Base-by-base conservation (phyloP, 768 basidiomycete species). In the Leccinum broughii region DNA sequence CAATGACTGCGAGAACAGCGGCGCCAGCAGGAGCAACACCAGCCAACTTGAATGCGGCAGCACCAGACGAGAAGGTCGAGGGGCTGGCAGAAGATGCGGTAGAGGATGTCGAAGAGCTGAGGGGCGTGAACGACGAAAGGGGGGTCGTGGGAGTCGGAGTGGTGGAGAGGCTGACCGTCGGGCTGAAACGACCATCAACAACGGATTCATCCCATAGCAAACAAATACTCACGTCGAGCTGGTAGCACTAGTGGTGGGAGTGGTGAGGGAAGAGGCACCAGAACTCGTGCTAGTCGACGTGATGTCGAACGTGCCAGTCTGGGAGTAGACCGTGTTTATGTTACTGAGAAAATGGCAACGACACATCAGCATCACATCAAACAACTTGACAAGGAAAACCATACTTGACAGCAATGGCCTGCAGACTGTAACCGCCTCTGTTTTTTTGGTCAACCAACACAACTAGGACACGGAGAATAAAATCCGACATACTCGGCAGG, bases 391-490 rank as follows among this genome's bases (percentile, higher is more conserved):
- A 30, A 2, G 15, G 41, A 51, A 56, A 49, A 0, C 11, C 70
- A 44, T 61, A 80, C 79, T 76, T 77, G 44, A 76, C 62, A 57
- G 80, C 74, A 8, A 85, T 75, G 1, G 83, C 79, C 57, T 78
- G 53, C 0, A 88, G 26, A 6, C 77, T 77, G 68, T 89, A 89
- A 8, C 76, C 77, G 51, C 52, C 70, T 8, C 85, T 86, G 49
- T 56, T 24, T 10, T 44, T 13, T 2, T 28, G 41, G 51, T 61
- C 35, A 66, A 50, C 7, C 34, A 13, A 6, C 9, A 14, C 24
- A 35, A 41, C 10, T 11, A 44, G 5, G 5, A 17, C 9, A 1
- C 4, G 4, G 1, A 1, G 11, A 35, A 49, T 0, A 13, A 34
- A 24, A 51, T 17, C 5, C 0, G 1, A 56, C 67, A 37, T 64